These are phyloP conservation scores for Triticum aestivum DNA, from an alignment of 176 grass and related monocot species.

Conservation along the genomic window IWGSC_CS_RefSeq_v2.1 NC_057804.1:512188987-512189486, in stretches of 20 bases:
- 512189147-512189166: conserved; percentile 71
- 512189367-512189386: conserved; percentile 80
- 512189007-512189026: conserved; percentile 53
- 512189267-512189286: conserved; percentile 52
- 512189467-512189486: conserved; percentile 63
- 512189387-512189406: conserved; percentile 84
- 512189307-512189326: conserved; percentile 49
- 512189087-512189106: conserved; percentile 55
- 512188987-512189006: conserved; percentile 67
- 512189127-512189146: conserved; percentile 43
- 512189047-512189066: conserved; percentile 63
- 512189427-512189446: conserved; percentile 59
- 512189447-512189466: conserved; percentile 53
- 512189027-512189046: conserved; percentile 69
- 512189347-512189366: conserved; percentile 66
- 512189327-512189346: conserved; percentile 50
- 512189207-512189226: conserved; percentile 47
- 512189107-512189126: conserved; percentile 73
- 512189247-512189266: conserved; percentile 64
- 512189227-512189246: conserved; percentile 61
- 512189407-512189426: conserved; percentile 91
- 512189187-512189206: conserved; percentile 49
- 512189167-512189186: conserved; percentile 58
- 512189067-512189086: conserved; percentile 57
- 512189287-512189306: conserved; percentile 53